Percentiles rank a stretch among this genome's conserved stretches.
Evolutionary conservation across 495 filamentous ascomycete genomes (phyloP).

Genomic region (Recurvomyces mirabilis): DNA sequence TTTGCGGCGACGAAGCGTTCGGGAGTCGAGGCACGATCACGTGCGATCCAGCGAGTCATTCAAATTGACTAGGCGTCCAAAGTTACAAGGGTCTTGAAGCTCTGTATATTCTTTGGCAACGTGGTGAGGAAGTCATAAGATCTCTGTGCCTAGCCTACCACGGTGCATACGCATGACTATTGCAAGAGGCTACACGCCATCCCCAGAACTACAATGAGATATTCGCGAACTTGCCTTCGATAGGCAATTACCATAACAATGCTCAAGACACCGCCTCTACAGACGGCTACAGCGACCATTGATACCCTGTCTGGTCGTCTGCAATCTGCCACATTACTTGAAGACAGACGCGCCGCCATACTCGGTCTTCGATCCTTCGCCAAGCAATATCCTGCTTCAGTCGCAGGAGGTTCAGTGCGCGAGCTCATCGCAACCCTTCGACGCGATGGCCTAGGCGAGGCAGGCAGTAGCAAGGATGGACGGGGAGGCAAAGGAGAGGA

Average conservation of each 20-base stretch:
- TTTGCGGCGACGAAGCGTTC: no score
- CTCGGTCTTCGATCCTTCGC: conserved; percentile 90
- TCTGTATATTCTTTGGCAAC: no score
- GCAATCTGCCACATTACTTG: conserved; percentile 74
- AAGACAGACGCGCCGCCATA: conserved; percentile 88
- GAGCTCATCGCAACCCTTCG: conserved; percentile 73
- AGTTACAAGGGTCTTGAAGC: no score
- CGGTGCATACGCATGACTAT: no score
- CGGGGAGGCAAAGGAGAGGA: conserved; percentile 33
- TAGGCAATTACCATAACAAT: conserved; percentile 2
- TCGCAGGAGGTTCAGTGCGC: conserved; percentile 82
- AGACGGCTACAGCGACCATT: conserved; percentile 91
- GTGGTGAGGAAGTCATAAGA: no score
- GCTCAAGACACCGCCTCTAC: conserved; percentile 33
- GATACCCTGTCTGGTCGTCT: conserved; percentile 75
- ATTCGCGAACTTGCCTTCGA: background rate
- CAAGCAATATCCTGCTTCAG: conserved; percentile 87
- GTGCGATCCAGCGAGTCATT: no score
- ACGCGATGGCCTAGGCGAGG: conserved; percentile 59
- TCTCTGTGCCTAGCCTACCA: no score
- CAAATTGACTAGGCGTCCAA: no score
- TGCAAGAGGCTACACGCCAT: no score
- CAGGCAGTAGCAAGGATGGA: conserved; percentile 25
- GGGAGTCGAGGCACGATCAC: no score
- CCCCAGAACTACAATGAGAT: conserved; percentile 5